A percentile compares a stretch with the other conserved stretches of the same genome.
Conservation (phyloP, 1,284 basidiomycete species). For the Lignosus rhinocerotis region DNA sequence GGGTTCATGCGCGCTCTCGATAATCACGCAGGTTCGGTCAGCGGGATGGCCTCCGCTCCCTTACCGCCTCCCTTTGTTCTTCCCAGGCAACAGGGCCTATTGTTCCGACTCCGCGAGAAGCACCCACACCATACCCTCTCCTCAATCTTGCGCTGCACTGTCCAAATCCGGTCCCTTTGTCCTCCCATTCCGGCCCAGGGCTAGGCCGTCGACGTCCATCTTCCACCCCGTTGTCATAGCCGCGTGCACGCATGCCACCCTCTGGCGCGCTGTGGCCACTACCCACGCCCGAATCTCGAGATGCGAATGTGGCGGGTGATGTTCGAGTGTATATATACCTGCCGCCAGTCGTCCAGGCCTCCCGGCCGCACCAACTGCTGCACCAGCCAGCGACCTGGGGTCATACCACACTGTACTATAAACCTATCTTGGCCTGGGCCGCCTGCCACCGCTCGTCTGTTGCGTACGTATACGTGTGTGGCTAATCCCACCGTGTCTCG, state of each 20-base stretch:
- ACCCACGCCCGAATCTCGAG: conserved; percentile 19
- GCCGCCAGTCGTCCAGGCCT: background rate
- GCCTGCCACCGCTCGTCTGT: conserved; percentile 1
- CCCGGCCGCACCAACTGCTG: conserved; percentile 12
- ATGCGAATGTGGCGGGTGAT: conserved; percentile 18
- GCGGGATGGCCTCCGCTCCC: conserved; percentile 3
- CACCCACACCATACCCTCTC: conserved; percentile 10
- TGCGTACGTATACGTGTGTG: conserved; percentile 13
- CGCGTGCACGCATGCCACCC: conserved; percentile 19
- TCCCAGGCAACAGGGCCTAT: conserved; percentile 15
- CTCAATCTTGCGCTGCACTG: conserved; percentile 7
- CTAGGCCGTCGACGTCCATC: conserved; percentile 13
- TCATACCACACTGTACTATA: conserved; percentile 2
- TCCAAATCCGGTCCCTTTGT: conserved; percentile 22
- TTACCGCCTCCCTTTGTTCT: conserved; percentile 14
- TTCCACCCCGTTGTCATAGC: conserved; percentile 22
- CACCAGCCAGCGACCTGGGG: conserved; percentile 3
- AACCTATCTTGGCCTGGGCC: background rate
- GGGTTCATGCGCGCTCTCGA: conserved; percentile 2
- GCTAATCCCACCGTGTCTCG: conserved; percentile 1
- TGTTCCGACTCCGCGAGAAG: conserved; percentile 19
- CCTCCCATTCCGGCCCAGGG: conserved; percentile 12
- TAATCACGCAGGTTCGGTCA: conserved; percentile 13
- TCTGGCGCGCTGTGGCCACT: conserved; percentile 16
- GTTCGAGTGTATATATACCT: conserved; percentile 19